Conservation (phyloP, 768 basidiomycete species). For the Pleurotus platypus region DNA sequence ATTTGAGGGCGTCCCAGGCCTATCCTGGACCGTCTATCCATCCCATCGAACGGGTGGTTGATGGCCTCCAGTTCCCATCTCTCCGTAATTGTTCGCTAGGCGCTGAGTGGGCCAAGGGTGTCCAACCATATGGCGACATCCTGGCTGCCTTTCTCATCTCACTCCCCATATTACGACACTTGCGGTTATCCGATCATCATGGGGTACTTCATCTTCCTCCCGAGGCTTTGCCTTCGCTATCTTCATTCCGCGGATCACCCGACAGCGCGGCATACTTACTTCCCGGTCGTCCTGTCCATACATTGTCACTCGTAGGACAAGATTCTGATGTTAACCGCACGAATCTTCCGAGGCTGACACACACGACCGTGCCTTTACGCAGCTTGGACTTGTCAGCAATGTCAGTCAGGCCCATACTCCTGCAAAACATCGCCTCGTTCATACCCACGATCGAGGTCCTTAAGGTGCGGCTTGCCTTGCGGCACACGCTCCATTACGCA, state of each 20-base stretch:
- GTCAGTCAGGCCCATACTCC: constrained; percentile 52
- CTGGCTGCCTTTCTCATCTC: constrained; percentile 40
- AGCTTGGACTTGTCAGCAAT: constrained; percentile 58
- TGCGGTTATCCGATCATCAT: constrained; percentile 44
- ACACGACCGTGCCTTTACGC: constrained; percentile 43
- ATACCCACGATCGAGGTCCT: constrained; percentile 48
- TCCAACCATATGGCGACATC: constrained; percentile 35
- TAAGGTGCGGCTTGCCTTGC: constrained; percentile 53
- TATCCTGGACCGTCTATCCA: constrained; percentile 22
- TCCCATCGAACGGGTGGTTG: constrained; percentile 44
- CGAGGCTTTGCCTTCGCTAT: constrained; percentile 43
- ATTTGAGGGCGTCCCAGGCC: constrained; percentile 20
- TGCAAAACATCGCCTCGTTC: constrained; percentile 52
- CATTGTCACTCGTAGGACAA: constrained; percentile 52
- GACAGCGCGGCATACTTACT: constrained; percentile 56
- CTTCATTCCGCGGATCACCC: constrained; percentile 58
- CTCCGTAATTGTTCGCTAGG: constrained; percentile 39
- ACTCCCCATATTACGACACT: constrained; percentile 37
- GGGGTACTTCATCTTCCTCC: constrained; percentile 36
- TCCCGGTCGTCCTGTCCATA: constrained; percentile 57
- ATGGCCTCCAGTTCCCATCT: constrained; percentile 34
- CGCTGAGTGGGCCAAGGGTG: constrained; percentile 40
- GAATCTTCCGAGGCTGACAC: constrained; percentile 48
- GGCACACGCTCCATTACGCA: constrained; percentile 63
- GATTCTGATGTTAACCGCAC: constrained; percentile 51